Conservation (phyloP, 2,329 filamentous ascomycete genomes). For the Clonostachys rhizophaga region DNA sequence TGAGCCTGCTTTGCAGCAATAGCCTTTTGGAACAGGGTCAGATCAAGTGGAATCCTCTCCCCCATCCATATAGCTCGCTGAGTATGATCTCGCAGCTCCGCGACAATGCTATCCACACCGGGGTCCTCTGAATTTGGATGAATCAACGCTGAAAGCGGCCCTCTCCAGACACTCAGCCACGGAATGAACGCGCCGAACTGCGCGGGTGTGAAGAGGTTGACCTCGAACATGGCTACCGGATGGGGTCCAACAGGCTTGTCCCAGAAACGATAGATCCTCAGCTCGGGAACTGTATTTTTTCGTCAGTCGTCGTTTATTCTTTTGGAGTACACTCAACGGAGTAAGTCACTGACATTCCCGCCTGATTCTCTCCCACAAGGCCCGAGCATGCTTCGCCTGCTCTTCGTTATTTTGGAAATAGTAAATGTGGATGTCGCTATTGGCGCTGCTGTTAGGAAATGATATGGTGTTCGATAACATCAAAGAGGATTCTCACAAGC, state of each 20-base stretch:
- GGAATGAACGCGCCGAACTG: constrained; percentile 88
- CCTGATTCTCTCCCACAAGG: constrained; percentile 73
- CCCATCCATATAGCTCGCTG: constrained; percentile 73
- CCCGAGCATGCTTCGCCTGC: constrained; percentile 63
- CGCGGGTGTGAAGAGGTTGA: constrained; percentile 78
- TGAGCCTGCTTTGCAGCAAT: constrained; percentile 2
- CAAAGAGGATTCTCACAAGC: constrained; percentile 49
- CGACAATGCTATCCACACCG: constrained; percentile 17
- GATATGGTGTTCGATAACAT: too few relatives aligned
- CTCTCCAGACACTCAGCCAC: constrained; percentile 79
- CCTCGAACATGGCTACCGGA: constrained; percentile 85
- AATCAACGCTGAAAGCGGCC: constrained; percentile 71
- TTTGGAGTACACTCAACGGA: neutral
- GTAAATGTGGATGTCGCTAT: constrained; percentile 79
- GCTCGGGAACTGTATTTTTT: constrained; percentile 63
- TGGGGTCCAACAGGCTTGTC: constrained; percentile 78
- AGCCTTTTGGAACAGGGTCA: neutral
- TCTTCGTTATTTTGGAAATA: constrained; percentile 60
- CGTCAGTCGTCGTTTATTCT: neutral
- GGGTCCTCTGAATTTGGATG: constrained; percentile 70
- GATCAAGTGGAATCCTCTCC: constrained; percentile 56
- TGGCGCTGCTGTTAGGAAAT: neutral
- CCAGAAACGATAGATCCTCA: constrained; percentile 76
- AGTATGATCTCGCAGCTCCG: constrained; percentile 53
- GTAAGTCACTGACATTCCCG: constrained; percentile 60